Percentiles rank a stretch among this genome's conserved stretches.
Conservation (phyloP, 164 flowering plant species). For the Chloranthus sessilifolius region DNA sequence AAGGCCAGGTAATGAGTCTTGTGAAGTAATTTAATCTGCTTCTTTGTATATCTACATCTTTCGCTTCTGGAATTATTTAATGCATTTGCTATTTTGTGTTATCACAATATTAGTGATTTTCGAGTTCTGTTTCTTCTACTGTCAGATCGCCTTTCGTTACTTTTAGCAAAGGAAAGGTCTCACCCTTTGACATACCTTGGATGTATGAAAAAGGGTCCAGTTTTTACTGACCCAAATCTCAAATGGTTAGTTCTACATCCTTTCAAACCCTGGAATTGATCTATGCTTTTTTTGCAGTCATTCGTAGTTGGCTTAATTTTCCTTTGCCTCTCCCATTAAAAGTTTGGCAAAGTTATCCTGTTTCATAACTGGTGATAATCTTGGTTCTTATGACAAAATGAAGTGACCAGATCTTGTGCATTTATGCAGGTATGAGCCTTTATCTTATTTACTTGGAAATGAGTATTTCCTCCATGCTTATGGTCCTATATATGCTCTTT, state of each 20-base stretch:
- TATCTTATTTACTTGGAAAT: constrained; percentile 63
- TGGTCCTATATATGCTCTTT: constrained; percentile 96
- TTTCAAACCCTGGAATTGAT: no score
- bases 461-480: constrained; percentile 98
- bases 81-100: not conserved
- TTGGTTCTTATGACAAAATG: not conserved
- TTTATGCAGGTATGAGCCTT: constrained; percentile 88
- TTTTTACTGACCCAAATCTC: constrained; percentile 76
- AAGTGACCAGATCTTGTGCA: constrained; percentile 5
- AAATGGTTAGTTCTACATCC: constrained; percentile 74
- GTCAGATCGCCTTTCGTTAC: constrained; percentile 79
- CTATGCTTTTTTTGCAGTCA: not conserved
- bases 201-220: constrained; percentile 94
- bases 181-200: constrained; percentile 81
- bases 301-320: not conserved
- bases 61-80: not conserved
- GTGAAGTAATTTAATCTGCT: not conserved
- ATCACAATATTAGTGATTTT: not conserved
- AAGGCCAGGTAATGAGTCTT: constrained; percentile 60
- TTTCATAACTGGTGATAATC: not conserved
- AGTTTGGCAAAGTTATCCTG: not conserved
- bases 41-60: not conserved
- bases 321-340: not conserved
- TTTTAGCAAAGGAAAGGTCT: constrained; percentile 77
- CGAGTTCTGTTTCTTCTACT: constrained; percentile 10